phyloP scores from a whole-genome alignment of 768 basidiomycete species.

The Serendipita sp. region DNA sequence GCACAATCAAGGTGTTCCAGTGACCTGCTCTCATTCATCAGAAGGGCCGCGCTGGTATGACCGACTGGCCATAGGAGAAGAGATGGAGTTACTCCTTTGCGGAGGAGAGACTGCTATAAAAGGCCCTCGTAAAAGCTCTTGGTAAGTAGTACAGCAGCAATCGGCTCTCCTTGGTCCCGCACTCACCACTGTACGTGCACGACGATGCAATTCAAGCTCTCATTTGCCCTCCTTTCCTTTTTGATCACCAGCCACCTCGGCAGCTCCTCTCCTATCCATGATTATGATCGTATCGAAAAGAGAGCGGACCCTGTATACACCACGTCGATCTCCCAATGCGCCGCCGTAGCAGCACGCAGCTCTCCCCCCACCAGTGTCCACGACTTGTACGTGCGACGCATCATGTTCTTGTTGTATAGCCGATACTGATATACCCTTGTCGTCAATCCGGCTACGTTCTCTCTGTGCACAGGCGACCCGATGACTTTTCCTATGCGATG shows the following conservation, averaged over 20 bases:
- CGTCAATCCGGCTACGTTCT: no score
- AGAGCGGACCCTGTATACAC: neutral
- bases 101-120: no score
- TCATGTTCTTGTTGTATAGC: neutral
- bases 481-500: conserved; percentile 2
- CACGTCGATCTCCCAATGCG: neutral
- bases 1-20: no score
- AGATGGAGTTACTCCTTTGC: no score
- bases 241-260: neutral
- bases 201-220: neutral
- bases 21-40: no score
- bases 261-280: neutral
- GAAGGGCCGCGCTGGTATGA: no score
- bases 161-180: no score
- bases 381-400: neutral
- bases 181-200: no score
- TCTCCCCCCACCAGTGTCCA: neutral
- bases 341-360: neutral
- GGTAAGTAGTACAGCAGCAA: no score
- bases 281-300: neutral
- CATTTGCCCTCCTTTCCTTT: neutral
- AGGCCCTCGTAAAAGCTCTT: no score
- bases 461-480: neutral
- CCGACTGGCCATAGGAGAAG: no score
- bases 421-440: no score